Evolutionary conservation across 2,329 filamentous ascomycete species (phyloP).

Genomic region (Fusarium sp.): DNA sequence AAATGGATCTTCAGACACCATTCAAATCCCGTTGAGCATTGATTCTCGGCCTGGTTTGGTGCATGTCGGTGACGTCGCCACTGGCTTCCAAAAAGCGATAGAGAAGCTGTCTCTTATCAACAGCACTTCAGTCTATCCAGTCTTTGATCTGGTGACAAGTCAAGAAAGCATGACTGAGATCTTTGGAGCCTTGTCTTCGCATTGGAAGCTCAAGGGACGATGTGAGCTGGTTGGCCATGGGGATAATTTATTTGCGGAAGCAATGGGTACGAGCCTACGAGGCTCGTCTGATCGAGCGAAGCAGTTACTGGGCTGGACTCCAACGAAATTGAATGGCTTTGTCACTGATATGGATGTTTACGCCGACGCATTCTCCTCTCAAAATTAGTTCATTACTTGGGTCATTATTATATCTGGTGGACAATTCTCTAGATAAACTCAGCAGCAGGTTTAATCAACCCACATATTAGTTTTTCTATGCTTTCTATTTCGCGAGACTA

Average conservation of each 20-base stretch:
- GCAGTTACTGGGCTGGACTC: neutral
- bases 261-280: fast-evolving
- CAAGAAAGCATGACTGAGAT: neutral
- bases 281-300: neutral
- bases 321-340: neutral
- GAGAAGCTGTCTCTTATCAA: neutral
- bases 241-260: neutral
- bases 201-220: fast-evolving
- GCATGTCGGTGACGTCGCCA: neutral
- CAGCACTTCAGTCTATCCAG: neutral
- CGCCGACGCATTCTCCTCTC: neutral
- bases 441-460: no score
- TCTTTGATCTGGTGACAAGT: neutral
- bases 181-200: fast-evolving
- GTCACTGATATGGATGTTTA: neutral
- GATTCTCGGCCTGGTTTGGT: neutral
- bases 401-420: no score
- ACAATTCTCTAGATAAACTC: no score
- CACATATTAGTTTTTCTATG: no score
- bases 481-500: no score
- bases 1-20: fast-evolving
- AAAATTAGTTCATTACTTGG: neutral
- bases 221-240: neutral
- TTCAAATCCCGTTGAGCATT: neutral
- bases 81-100: neutral